Conservation (phyloP, 805 yeast species). For the Saturnispora saitoi region DNA sequence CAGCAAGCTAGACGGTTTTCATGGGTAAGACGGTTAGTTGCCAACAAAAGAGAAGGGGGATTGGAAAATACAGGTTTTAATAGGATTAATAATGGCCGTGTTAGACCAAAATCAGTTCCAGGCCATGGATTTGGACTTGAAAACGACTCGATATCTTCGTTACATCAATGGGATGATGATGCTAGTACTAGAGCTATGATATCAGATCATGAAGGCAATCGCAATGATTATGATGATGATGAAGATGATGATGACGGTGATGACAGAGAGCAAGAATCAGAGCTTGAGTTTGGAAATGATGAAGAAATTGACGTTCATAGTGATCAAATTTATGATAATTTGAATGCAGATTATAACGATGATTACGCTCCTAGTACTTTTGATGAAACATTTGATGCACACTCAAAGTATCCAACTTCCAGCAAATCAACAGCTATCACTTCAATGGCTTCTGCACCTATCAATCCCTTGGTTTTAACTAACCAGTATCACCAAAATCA, state of each 20-base stretch:
- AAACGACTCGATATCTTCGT: neutral
- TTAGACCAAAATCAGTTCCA: neutral
- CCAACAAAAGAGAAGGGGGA: neutral
- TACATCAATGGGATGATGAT: constrained; percentile 20
- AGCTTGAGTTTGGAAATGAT: neutral
- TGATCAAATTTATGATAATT: constrained; percentile 1
- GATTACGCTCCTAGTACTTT: neutral
- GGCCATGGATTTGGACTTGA: neutral
- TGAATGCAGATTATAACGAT: neutral
- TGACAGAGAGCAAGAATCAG: neutral
- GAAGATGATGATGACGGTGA: neutral
- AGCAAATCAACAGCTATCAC: constrained; percentile 10
- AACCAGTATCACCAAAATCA: neutral
- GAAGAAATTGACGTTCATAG: neutral
- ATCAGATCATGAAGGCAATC: constrained; percentile 19
- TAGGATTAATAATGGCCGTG: neutral
- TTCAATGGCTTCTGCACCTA: constrained; percentile 5
- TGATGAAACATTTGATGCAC: constrained; percentile 1
- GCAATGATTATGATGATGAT: neutral
- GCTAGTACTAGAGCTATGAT: constrained; percentile 38
- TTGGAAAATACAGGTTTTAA: neutral
- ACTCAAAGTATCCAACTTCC: constrained; percentile 7
- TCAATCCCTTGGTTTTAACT: neutral
- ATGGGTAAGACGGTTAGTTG: constrained; percentile 4
- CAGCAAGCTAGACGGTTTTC: constrained; percentile 1